Conservation (phyloP, 768 basidiomycete genomes). For the Lentinula boryana region DNA sequence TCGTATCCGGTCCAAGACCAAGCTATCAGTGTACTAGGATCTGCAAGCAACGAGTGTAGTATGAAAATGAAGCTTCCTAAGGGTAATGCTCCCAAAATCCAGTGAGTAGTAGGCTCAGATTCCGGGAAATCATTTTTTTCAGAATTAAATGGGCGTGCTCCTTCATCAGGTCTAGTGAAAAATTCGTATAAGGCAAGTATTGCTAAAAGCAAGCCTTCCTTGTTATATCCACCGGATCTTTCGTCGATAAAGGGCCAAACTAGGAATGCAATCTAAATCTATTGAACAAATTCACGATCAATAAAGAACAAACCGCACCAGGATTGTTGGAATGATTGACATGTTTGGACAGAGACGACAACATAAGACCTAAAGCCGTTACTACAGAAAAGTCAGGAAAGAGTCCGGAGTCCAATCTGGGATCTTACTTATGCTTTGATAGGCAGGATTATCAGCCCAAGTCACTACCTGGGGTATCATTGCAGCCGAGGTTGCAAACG, state of each 20-base stretch:
- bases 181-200: conserved; percentile 53
- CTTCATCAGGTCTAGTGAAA: conserved; percentile 31
- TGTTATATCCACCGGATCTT: conserved; percentile 65
- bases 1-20: conserved; percentile 92
- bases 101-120: conserved; percentile 11
- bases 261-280: conserved; percentile 18
- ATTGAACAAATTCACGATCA: not conserved
- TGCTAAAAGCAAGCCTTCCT: conserved; percentile 54
- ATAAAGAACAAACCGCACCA: conserved; percentile 28
- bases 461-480: conserved; percentile 45
- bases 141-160: not conserved
- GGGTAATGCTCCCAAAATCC: conserved; percentile 39
- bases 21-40: conserved; percentile 72
- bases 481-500: conserved; percentile 43
- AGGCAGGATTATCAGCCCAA: conserved; percentile 42
- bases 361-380: conserved; percentile 56
- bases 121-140: conserved; percentile 1
- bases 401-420: not conserved
- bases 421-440: conserved; percentile 45
- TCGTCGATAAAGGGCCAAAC: conserved; percentile 78
- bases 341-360: conserved; percentile 68
- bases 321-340: conserved; percentile 80
- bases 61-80: conserved; percentile 68
- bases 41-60: conserved; percentile 66
- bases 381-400: conserved; percentile 32